Conservation (phyloP, 1,139 yeast genomes). For the Geotrichum reessii region DNA sequence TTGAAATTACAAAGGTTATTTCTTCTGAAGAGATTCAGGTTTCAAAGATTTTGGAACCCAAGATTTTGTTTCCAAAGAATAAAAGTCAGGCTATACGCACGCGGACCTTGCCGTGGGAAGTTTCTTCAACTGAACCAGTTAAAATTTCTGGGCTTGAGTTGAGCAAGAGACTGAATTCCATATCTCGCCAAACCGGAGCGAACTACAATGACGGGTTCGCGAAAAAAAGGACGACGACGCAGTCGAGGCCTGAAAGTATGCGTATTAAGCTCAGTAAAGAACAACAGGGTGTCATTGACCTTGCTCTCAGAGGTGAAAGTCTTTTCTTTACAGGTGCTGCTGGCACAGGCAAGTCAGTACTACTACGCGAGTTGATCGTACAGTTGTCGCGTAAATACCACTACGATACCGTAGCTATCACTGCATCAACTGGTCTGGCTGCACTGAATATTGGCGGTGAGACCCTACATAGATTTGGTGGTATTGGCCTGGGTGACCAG, state of each 20-base stretch:
- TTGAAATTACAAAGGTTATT: neutral
- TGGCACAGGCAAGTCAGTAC: conserved; percentile 89
- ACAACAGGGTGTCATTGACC: conserved; percentile 53
- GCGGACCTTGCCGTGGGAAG: conserved; percentile 9
- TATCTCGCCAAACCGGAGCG: neutral
- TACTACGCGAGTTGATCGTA: conserved; percentile 55
- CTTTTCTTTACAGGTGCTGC: conserved; percentile 92
- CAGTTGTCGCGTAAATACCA: conserved; percentile 38
- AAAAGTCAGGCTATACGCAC: neutral
- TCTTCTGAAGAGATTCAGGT: neutral
- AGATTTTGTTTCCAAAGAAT: neutral
- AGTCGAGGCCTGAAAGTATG: neutral
- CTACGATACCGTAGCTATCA: conserved; percentile 58
- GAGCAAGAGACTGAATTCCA: neutral
- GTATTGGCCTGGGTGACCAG: conserved; percentile 67
- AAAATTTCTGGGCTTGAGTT: conserved; percentile 8
- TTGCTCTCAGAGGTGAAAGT: conserved; percentile 47
- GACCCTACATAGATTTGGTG: conserved; percentile 72
- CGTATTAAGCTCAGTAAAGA: conserved; percentile 28
- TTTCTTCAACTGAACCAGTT: neutral
- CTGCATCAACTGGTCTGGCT: conserved; percentile 91
- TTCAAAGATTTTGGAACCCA: neutral
- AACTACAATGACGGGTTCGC: neutral
- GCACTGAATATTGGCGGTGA: conserved; percentile 83
- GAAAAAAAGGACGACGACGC: neutral